Evolutionary conservation across 2,329 filamentous ascomycete genomes (phyloP).

Genomic region (Calonectria hongkongensis): DNA sequence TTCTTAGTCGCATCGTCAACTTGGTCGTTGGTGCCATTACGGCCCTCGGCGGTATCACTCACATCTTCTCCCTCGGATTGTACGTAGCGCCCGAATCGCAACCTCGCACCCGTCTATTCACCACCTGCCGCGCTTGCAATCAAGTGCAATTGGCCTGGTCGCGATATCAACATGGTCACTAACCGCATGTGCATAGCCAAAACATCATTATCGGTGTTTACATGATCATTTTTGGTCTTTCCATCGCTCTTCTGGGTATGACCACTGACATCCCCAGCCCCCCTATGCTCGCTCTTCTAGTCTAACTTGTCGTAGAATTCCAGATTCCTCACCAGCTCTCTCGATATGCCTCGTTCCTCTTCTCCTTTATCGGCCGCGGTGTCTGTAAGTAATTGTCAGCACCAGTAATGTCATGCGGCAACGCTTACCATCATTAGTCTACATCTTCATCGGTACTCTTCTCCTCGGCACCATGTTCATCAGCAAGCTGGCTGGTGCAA

Average conservation of each 20-base stretch:
- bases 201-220: conserved; percentile 87
- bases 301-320: conserved; percentile 78
- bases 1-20: conserved; percentile 91
- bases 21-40: conserved; percentile 90
- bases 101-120: conserved; percentile 14
- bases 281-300: neutral
- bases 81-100: conserved; percentile 65
- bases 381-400: conserved; percentile 80
- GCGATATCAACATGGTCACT: conserved; percentile 36
- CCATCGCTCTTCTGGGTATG: conserved; percentile 79
- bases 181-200: conserved; percentile 48
- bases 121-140: neutral
- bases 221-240: conserved; percentile 91
- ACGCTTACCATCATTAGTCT: conserved; percentile 76
- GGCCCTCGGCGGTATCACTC: conserved; percentile 86
- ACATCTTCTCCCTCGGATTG: conserved; percentile 79
- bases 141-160: conserved; percentile 2
- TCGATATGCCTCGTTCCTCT: conserved; percentile 97
- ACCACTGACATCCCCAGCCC: conserved; percentile 38
- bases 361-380: conserved; percentile 96
- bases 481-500: conserved; percentile 84
- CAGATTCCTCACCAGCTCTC: conserved; percentile 95
- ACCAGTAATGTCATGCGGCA: neutral
- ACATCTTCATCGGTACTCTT: conserved; percentile 94
- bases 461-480: conserved; percentile 81